Conservation (phyloP, 495 filamentous ascomycete genomes). For the Usnea hakonensis region DNA sequence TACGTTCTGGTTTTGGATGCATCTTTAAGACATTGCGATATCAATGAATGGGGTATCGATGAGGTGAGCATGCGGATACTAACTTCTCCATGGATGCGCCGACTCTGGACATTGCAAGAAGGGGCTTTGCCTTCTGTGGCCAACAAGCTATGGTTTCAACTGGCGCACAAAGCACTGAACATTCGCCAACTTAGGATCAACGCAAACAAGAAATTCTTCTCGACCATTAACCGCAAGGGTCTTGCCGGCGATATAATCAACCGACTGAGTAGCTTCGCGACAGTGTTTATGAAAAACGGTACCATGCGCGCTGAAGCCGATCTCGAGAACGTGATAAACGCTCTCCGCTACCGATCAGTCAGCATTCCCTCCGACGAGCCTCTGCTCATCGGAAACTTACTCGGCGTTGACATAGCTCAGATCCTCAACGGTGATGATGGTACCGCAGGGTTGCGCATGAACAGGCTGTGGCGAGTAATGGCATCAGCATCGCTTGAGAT, state of each 20-base stretch:
- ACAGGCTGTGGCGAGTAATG: neutral
- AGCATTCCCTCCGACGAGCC: slow-evolving; percentile 11
- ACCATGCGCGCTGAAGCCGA: neutral
- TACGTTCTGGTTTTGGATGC: slow-evolving; percentile 15
- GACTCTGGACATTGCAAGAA: slow-evolving; percentile 14
- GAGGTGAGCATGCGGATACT: neutral
- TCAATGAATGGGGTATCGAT: neutral
- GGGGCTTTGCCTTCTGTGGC: neutral
- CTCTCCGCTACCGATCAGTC: slow-evolving; percentile 11
- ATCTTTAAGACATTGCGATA: neutral
- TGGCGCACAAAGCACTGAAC: neutral
- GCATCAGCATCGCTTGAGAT: neutral
- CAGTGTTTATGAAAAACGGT: neutral
- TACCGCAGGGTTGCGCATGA: neutral
- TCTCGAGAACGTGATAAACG: neutral
- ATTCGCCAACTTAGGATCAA: neutral
- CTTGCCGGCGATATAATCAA: neutral
- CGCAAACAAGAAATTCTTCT: neutral
- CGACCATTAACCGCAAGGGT: neutral
- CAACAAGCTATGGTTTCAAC: slow-evolving; percentile 12
- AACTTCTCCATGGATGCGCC: slow-evolving; percentile 3
- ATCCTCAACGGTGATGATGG: slow-evolving; percentile 6
- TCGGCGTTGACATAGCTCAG: slow-evolving; percentile 3
- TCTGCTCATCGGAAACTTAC: slow-evolving; percentile 7
- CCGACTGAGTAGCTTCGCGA: neutral